phyloP scores from a whole-genome alignment of 2,329 filamentous ascomycete genomes.

The Aureobasidium sp. region DNA sequence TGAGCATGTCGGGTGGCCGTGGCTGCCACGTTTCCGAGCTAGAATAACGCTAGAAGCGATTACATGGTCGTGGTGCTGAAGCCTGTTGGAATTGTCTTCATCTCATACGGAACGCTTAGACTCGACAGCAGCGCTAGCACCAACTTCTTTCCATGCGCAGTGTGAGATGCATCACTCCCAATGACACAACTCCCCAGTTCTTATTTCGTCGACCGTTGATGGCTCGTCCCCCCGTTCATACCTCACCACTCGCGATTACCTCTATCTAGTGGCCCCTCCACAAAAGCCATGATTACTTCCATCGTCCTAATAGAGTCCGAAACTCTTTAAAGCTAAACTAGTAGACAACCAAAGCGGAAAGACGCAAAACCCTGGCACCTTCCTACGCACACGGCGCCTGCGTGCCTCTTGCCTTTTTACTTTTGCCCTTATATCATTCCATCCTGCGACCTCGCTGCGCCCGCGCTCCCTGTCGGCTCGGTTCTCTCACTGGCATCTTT shows the following conservation, averaged over 20 bases:
- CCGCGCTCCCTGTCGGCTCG: not conserved
- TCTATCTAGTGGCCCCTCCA: constrained; percentile 3
- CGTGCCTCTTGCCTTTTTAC: constrained; percentile 3
- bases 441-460: not conserved
- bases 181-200: not conserved
- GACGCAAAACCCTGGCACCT: not conserved
- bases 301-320: constrained; percentile 1
- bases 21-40: constrained; percentile 11
- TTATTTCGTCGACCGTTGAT: constrained; percentile 1
- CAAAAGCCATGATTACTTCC: not conserved
- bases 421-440: constrained; percentile 4
- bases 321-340: constrained; percentile 7
- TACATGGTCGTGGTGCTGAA: not conserved
- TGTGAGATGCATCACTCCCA: not conserved
- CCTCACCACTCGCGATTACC: not conserved
- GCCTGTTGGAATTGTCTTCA: constrained; percentile 1
- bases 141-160: not conserved
- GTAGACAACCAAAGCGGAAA: constrained; percentile 4
- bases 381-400: not conserved
- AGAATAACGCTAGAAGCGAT: constrained; percentile 9
- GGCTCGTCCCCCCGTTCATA: not conserved
- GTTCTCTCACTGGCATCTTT: not conserved
- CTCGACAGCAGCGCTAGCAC: constrained; percentile 7
- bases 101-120: constrained; percentile 5
- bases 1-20: not conserved